Conservation (phyloP, 2,329 filamentous ascomycete genomes). For the Bisporella sp. region DNA sequence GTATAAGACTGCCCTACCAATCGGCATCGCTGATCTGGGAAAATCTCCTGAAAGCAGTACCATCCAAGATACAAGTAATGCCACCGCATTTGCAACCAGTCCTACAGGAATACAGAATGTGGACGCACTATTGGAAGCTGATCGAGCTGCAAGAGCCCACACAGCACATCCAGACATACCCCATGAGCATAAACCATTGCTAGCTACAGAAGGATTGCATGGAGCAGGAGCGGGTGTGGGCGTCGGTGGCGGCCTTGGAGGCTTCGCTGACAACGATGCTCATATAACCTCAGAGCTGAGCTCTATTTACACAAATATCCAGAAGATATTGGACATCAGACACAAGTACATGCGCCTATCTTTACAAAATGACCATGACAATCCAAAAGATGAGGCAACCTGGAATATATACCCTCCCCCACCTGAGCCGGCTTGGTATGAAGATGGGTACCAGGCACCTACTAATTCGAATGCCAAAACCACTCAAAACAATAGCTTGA, state of each 20-base stretch:
- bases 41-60: constrained; percentile 25
- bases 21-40: constrained; percentile 21
- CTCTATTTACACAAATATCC: constrained; percentile 83
- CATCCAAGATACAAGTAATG: constrained; percentile 22
- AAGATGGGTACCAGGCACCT: constrained; percentile 29
- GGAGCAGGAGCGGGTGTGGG: constrained; percentile 52
- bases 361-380: constrained; percentile 72
- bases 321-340: constrained; percentile 79
- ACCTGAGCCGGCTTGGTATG: constrained; percentile 84
- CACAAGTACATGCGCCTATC: constrained; percentile 86
- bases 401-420: constrained; percentile 92
- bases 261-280: constrained; percentile 65
- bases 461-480: constrained; percentile 26
- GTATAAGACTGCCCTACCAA: constrained; percentile 20
- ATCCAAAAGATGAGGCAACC: constrained; percentile 74
- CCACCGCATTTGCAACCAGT: not conserved
- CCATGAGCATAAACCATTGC: constrained; percentile 46
- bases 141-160: constrained; percentile 33
- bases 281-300: constrained; percentile 78
- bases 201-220: constrained; percentile 47
- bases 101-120: constrained; percentile 12
- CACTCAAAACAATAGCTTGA: constrained; percentile 41
- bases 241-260: constrained; percentile 52
- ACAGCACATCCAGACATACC: constrained; percentile 41
- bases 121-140: constrained; percentile 21